A percentile compares a stretch with the other conserved stretches of the same genome.
phyloP scores from a whole-genome alignment of 371 early-diverging fungal genomes.

The Apophysomyces sp. region DNA sequence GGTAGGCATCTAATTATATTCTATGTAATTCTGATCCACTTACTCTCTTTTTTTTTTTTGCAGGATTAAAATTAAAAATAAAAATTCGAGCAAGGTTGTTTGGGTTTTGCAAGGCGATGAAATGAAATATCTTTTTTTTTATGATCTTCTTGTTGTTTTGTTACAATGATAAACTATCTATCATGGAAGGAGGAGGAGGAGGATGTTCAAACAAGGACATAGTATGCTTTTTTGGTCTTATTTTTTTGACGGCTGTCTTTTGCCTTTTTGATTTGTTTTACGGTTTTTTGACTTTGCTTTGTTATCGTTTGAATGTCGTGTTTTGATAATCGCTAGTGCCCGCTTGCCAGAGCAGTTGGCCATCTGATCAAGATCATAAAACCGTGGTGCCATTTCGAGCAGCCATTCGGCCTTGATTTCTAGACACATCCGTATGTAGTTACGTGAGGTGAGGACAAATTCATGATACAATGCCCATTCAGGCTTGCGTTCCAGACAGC shows the following conservation, averaged over 20 bases:
- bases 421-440: conserved; percentile 93
- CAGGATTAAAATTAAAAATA: background rate
- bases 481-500: conserved; percentile 84
- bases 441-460: conserved; percentile 92
- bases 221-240: background rate
- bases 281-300: background rate
- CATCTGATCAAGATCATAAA: conserved; percentile 45
- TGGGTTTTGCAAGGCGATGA: too few relatives aligned
- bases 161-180: background rate
- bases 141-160: too few relatives aligned
- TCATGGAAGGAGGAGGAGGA: background rate
- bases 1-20: background rate
- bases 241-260: background rate
- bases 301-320: conserved; percentile 16
- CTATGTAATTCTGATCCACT: background rate
- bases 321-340: conserved; percentile 52
- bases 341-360: conserved; percentile 82
- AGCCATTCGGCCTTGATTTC: conserved; percentile 93
- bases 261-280: background rate
- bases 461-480: conserved; percentile 98
- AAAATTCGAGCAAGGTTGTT: too few relatives aligned
- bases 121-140: too few relatives aligned
- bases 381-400: conserved; percentile 83
- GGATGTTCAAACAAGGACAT: background rate
- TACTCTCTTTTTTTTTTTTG: background rate